phyloP scores from a whole-genome alignment of 2,329 filamentous ascomycete species.

The Cucurbitaria berberidis region DNA sequence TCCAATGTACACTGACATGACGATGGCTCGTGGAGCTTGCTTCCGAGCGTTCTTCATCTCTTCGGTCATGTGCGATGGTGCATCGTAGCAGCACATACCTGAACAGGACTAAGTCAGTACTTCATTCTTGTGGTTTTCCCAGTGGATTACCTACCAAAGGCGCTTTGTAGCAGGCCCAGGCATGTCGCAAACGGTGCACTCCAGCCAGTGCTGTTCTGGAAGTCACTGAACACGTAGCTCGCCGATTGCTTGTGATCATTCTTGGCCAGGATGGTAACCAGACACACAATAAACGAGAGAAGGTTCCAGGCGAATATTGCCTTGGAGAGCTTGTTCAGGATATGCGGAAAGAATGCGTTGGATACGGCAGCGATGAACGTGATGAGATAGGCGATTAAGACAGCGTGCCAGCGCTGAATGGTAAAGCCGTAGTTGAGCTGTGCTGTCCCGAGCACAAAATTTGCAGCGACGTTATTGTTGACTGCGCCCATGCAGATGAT shows the following conservation, averaged over 20 bases:
- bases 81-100: constrained; percentile 60
- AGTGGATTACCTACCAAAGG: constrained; percentile 46
- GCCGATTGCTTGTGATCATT: constrained; percentile 62
- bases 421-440: constrained; percentile 59
- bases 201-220: constrained; percentile 63
- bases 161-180: constrained; percentile 61
- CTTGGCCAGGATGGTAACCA: constrained; percentile 59
- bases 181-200: constrained; percentile 58
- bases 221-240: constrained; percentile 62
- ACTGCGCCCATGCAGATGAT: constrained; percentile 61
- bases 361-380: constrained; percentile 53
- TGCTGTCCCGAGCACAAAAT: constrained; percentile 62
- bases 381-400: constrained; percentile 60
- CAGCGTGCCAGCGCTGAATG: constrained; percentile 64
- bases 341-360: constrained; percentile 59
- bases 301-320: constrained; percentile 62
- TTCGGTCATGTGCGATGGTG: constrained; percentile 60
- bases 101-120: not conserved
- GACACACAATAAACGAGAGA: constrained; percentile 58
- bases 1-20: constrained; percentile 49
- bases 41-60: constrained; percentile 60
- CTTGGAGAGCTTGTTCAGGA: constrained; percentile 60
- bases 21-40: constrained; percentile 56
- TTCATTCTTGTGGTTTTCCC: not conserved
- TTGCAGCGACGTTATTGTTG: constrained; percentile 61